Percentiles rank a stretch among this genome's conserved stretches.
phyloP scores from a whole-genome alignment of 345 rosid species.

The Hevea brasiliensis region DNA sequence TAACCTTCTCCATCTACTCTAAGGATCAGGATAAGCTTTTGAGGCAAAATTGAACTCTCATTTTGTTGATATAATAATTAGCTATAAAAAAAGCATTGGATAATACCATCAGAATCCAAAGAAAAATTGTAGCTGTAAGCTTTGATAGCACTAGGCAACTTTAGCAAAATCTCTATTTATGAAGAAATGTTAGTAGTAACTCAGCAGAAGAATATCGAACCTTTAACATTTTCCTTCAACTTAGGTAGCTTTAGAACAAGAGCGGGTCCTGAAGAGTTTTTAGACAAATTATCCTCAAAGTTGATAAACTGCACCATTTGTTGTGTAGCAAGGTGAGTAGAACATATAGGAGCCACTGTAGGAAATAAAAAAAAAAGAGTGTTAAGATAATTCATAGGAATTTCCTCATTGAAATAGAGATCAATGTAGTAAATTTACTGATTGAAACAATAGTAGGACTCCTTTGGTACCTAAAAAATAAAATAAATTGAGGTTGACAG shows the following conservation, averaged over 20 bases:
- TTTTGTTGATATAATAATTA: too few relatives aligned
- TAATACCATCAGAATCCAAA: neutral
- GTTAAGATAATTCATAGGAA: neutral
- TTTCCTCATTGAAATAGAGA: too few relatives aligned
- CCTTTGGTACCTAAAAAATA: constrained; percentile 22
- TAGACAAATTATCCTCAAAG: constrained; percentile 61
- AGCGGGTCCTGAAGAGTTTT: constrained; percentile 41
- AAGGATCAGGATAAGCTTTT: neutral
- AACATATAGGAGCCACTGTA: constrained; percentile 86
- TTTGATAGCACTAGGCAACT: neutral
- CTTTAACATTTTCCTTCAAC: constrained; percentile 48
- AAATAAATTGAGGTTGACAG: neutral
- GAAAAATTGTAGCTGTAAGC: neutral
- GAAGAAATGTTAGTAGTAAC: constrained; percentile 12
- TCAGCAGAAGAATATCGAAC: constrained; percentile 89
- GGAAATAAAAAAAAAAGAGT: neutral
- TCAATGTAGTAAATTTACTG: too few relatives aligned
- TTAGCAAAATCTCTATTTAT: constrained; percentile 11
- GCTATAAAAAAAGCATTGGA: neutral
- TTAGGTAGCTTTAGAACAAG: constrained; percentile 65
- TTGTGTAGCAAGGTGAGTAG: constrained; percentile 82
- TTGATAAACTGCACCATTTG: constrained; percentile 76
- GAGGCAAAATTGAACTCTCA: neutral
- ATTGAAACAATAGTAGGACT: too few relatives aligned
- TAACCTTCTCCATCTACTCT: neutral